These are phyloP conservation scores for Podaxis sp. DNA, from an alignment of 768 basidiomycete species.

Conservation along the genomic window DNA sequence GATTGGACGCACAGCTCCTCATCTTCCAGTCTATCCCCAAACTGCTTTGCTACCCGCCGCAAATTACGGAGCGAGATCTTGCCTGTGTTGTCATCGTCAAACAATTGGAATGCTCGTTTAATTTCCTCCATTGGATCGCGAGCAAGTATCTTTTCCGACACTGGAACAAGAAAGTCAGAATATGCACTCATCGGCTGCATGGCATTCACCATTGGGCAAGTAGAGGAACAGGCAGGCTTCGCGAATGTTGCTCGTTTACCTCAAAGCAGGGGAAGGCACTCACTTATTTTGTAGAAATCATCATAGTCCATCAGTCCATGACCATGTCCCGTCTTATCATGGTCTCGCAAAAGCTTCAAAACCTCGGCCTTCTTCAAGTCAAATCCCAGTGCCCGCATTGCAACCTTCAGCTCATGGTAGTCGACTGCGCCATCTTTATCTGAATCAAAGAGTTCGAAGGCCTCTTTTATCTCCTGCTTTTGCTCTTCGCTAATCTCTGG, in stretches of 20 bases:
- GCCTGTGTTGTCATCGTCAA: conserved; percentile 94
- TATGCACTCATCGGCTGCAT: background rate
- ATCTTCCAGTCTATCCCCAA: conserved; percentile 92
- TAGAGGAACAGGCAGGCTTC: background rate
- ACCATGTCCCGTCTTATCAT: conserved; percentile 77
- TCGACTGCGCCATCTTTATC: conserved; percentile 96
- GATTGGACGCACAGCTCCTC: conserved; percentile 81
- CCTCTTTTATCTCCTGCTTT: conserved; percentile 96
- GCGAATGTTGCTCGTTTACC: background rate
- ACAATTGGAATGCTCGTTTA: conserved; percentile 90
- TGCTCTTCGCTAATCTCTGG: conserved; percentile 87
- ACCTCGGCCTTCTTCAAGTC: conserved; percentile 99
- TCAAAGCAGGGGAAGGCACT: conserved; percentile 21
- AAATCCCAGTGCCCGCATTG: conserved; percentile 96
- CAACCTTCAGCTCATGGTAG: conserved; percentile 99
- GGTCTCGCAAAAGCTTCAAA: conserved; percentile 86
- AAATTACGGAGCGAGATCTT: conserved; percentile 91
- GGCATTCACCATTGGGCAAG: background rate
- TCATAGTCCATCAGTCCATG: conserved; percentile 87
- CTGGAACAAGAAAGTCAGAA: conserved; percentile 36
- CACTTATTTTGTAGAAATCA: conserved; percentile 93
- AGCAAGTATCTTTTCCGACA: conserved; percentile 90
- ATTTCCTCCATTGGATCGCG: conserved; percentile 98
- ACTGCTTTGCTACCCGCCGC: conserved; percentile 91
- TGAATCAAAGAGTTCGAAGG: conserved; percentile 98